Percentiles rank a stretch among this genome's conserved stretches.
Conservation (phyloP, 768 basidiomycete genomes). For the Podaxis rugospora region DNA sequence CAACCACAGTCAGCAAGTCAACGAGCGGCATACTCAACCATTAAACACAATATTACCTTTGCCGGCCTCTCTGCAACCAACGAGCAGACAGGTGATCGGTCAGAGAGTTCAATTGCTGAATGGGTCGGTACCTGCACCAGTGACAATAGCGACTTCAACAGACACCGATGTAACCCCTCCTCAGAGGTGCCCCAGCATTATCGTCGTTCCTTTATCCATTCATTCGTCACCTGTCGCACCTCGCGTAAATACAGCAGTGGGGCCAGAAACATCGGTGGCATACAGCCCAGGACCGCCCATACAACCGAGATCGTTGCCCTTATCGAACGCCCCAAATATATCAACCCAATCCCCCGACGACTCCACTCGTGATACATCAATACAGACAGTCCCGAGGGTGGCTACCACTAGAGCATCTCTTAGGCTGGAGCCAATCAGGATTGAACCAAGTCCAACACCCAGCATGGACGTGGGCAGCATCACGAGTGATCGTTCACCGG, state of each 20-base stretch:
- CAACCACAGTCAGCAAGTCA: not conserved
- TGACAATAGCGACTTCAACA: not conserved
- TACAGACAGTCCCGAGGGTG: not conserved
- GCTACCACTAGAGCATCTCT: not conserved
- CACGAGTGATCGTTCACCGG: not conserved
- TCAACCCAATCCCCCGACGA: not conserved
- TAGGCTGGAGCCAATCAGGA: not conserved
- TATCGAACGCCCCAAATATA: not conserved
- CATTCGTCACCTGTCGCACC: not conserved
- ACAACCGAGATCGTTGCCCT: not conserved
- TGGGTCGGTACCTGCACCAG: not conserved
- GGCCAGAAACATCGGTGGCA: not conserved
- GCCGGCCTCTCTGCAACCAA: too few relatives aligned
- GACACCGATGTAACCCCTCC: not conserved
- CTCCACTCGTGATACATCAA: too few relatives aligned
- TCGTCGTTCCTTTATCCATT: not conserved
- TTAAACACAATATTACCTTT: not conserved
- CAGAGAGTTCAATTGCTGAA: too few relatives aligned
- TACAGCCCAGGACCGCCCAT: too few relatives aligned
- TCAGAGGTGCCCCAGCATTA: not conserved
- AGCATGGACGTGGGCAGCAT: not conserved
- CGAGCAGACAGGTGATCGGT: too few relatives aligned
- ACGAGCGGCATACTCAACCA: not conserved
- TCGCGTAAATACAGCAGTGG: not conserved
- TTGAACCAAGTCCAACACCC: not conserved